Percentiles rank a stretch among this genome's conserved stretches.
Conservation (phyloP, 345 rosid species). For the Eucalyptus grandis region DNA sequence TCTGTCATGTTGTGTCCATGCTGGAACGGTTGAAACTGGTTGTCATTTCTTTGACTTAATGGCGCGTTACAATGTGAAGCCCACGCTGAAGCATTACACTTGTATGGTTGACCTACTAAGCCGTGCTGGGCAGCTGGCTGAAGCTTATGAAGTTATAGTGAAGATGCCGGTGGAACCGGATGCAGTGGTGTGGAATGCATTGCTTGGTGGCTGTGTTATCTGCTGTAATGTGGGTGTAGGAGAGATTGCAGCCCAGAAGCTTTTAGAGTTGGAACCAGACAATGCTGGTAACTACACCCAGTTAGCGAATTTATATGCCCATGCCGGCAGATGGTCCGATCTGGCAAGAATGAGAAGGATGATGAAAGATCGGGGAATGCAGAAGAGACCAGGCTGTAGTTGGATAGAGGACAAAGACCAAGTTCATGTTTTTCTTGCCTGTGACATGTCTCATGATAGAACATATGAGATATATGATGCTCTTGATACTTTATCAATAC, state of each 20-base stretch:
- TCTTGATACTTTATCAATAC: slow-evolving; percentile 24
- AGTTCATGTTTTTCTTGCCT: slow-evolving; percentile 32
- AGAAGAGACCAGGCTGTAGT: slow-evolving; percentile 49
- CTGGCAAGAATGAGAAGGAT: slow-evolving; percentile 15
- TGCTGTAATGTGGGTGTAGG: slow-evolving; percentile 34
- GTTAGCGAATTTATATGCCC: slow-evolving; percentile 46
- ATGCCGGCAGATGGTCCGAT: slow-evolving; percentile 37
- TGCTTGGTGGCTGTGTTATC: slow-evolving; percentile 33
- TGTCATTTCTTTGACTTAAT: slow-evolving; percentile 26
- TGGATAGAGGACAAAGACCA: slow-evolving; percentile 26
- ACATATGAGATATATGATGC: slow-evolving; percentile 18
- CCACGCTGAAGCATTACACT: slow-evolving; percentile 34
- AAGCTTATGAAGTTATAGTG: slow-evolving; percentile 29
- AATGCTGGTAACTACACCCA: slow-evolving; percentile 27
- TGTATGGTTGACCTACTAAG: slow-evolving; percentile 52
- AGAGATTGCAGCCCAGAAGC: slow-evolving; percentile 26
- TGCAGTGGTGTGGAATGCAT: slow-evolving; percentile 42
- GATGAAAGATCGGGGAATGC: slow-evolving; percentile 24
- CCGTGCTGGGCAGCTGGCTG: slow-evolving; percentile 26
- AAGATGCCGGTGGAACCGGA: slow-evolving; percentile 30
- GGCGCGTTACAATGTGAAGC: slow-evolving; percentile 15
- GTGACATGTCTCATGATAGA: slow-evolving; percentile 32
- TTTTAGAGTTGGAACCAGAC: slow-evolving; percentile 29
- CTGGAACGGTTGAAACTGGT: slow-evolving; percentile 22
- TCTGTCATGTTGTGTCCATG: slow-evolving; percentile 44